Conservation (phyloP, 2,329 filamentous ascomycete genomes). For the Metarhizium humberi region DNA sequence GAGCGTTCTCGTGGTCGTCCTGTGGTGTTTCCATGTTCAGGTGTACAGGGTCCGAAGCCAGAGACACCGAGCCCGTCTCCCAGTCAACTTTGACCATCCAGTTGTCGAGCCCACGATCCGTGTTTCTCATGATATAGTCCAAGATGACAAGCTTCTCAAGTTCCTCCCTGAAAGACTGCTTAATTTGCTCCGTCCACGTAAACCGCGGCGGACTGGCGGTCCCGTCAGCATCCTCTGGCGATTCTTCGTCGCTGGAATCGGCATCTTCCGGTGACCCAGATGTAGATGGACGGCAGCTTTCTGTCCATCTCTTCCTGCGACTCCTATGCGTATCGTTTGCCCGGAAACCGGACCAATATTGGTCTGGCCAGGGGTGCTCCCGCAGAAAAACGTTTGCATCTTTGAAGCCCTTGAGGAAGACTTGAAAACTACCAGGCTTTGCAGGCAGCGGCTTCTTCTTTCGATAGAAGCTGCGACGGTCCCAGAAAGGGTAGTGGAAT, state of each 20-base stretch:
- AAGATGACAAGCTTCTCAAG: constrained; percentile 94
- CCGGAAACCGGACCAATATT: constrained; percentile 63
- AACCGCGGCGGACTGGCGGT: constrained; percentile 50
- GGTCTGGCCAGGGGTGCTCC: constrained; percentile 95
- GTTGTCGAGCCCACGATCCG: constrained; percentile 90
- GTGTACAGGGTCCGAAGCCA: constrained; percentile 70
- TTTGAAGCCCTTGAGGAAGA: constrained; percentile 94
- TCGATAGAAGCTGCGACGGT: constrained; percentile 76
- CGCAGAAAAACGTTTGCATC: constrained; percentile 93
- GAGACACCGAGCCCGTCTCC: constrained; percentile 71
- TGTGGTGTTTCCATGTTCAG: constrained; percentile 48
- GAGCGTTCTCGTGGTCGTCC: constrained; percentile 32
- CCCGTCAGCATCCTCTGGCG: constrained; percentile 33
- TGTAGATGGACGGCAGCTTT: constrained; percentile 63
- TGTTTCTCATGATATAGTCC: constrained; percentile 99
- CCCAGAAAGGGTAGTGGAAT: constrained; percentile 98
- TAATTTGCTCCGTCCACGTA: constrained; percentile 78
- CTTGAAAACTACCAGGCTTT: constrained; percentile 93
- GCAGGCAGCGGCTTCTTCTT: constrained; percentile 79
- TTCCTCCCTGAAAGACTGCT: constrained; percentile 89
- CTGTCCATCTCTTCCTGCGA: constrained; percentile 67
- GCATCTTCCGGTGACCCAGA: constrained; percentile 46
- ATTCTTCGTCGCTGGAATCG: constrained; percentile 54
- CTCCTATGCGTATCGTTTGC: constrained; percentile 57
- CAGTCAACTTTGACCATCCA: constrained; percentile 99